Evolutionary conservation across 2,329 filamentous ascomycete genomes (phyloP).

Genomic region (Chrysoporthe puriensis): DNA sequence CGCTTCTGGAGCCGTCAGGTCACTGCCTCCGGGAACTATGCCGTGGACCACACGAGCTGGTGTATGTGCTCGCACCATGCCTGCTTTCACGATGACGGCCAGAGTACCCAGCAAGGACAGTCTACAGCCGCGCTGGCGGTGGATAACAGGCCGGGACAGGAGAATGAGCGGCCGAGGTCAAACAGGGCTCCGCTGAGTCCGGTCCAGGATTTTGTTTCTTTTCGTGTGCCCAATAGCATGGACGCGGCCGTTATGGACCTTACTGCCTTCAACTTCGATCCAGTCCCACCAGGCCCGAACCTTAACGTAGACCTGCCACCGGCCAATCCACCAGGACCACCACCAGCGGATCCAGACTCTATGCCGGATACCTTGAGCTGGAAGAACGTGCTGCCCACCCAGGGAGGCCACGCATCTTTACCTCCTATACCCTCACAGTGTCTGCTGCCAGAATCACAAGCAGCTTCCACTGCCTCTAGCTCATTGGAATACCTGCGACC

Average conservation of each 20-base stretch:
- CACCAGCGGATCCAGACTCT: constrained; percentile 36
- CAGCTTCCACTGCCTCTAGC: constrained; percentile 56
- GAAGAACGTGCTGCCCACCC: constrained; percentile 48
- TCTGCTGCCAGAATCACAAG: constrained; percentile 52
- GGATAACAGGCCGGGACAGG: constrained; percentile 43
- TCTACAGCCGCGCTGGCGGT: constrained; percentile 9
- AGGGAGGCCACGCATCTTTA: constrained; percentile 40
- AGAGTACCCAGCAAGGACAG: constrained; percentile 33
- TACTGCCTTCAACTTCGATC: constrained; percentile 36
- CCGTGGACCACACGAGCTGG: constrained; percentile 50
- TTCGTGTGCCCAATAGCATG: constrained; percentile 44
- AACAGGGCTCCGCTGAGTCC: constrained; percentile 57
- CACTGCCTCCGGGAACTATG: constrained; percentile 37
- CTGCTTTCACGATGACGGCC: constrained; percentile 60
- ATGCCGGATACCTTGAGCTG: constrained; percentile 62
- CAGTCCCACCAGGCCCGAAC: constrained; percentile 41
- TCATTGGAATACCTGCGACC: constrained; percentile 56
- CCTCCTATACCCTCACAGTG: constrained; percentile 56
- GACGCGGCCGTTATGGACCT: constrained; percentile 49
- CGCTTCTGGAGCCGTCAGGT: constrained; percentile 60
- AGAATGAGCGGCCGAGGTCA: constrained; percentile 55
- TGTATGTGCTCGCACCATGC: constrained; percentile 69
- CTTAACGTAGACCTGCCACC: constrained; percentile 32
- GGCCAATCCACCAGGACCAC: constrained; percentile 8
- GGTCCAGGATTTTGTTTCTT: constrained; percentile 48